Evolutionary conservation across 495 filamentous ascomycete species (phyloP), one percentile per base, ranked within the genome.

Genomic region (Penicillium diatomitis): DNA sequence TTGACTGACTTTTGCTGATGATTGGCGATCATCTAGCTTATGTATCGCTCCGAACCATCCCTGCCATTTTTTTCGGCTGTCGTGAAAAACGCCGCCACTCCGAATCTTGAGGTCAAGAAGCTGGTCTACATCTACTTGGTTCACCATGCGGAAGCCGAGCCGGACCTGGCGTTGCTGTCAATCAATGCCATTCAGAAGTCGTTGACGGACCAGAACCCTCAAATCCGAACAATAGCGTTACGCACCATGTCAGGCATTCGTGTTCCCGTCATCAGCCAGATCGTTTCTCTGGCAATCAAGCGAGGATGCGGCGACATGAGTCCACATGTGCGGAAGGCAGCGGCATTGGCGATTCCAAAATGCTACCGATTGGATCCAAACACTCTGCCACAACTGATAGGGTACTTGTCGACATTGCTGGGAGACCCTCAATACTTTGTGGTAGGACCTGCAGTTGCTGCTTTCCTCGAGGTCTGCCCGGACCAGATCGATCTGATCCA

Each of bases 181-280:
- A 96, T 98, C 74, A 98, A 98, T 67, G 91, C 91, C 8, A 96
- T 98, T 55, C 92, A 97, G 63, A 96, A 96, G 65, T 91, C 91
- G 27, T 79, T 98, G 37, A 92, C 89, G 9, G 92, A 96, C 67
- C 73, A 83, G 46, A 95, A 88, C 63, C 88, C 91, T 5, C 85
- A 94, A 59, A 81, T 95, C 4, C 82, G 92, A 48, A 88, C 90
- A 9, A 82, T 97, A 67, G 92, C 92, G 3, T 77, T 98, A 46
- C 83, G 87, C 28, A 90, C 89, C 51, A 97, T 98, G 89, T 91
- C 89, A 5, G 89, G 89, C 4, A 97, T 98, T 46, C 75, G 88
- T 6, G 94, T 98, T 1, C 92, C 92, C 2, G 94, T 95, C n/a
- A 97, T 98, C 67, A 91, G 87, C 46, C 92, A 96, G 67, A 97